These are phyloP conservation scores for Histomonas meleagridis DNA, from an alignment of 208 protist genomes.

Conservation along the genomic window DNA sequence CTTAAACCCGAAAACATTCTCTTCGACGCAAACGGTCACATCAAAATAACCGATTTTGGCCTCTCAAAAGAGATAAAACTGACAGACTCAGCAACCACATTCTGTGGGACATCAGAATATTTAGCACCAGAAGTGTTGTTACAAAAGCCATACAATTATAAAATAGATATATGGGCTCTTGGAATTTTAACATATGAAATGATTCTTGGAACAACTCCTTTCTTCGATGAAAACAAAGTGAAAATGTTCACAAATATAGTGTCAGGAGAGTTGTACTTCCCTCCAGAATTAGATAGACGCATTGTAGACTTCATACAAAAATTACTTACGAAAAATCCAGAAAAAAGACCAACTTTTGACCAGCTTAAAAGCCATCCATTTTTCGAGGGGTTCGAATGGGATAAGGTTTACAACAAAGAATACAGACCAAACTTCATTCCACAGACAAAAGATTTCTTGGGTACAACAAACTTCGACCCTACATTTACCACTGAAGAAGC, in stretches of 20 bases:
- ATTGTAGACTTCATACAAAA: background rate
- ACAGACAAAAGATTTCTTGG: background rate
- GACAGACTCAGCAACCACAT: background rate
- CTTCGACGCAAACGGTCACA: background rate
- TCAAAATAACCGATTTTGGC: background rate
- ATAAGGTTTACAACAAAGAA: background rate
- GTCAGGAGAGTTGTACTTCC: background rate
- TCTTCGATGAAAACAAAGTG: background rate
- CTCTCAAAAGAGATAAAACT: background rate
- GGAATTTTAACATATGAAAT: slow-evolving; percentile 36
- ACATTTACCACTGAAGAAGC: background rate
- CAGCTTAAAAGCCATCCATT: background rate
- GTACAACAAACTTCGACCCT: background rate
- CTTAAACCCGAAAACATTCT: slow-evolving; percentile 33
- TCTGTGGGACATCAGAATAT: slow-evolving; percentile 32
- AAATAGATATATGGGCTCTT: slow-evolving; percentile 22
- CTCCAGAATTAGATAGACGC: background rate
- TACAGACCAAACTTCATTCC: background rate
- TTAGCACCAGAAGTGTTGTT: background rate
- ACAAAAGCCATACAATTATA: background rate
- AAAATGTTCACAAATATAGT: slow-evolving; percentile 16
- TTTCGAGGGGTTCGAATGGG: slow-evolving; percentile 1
- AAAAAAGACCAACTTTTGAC: background rate
- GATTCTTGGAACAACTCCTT: background rate
- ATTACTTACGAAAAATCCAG: background rate